phyloP scores from a whole-genome alignment of 331 rosid genomes.

The Prunus yedoensis region DNA sequence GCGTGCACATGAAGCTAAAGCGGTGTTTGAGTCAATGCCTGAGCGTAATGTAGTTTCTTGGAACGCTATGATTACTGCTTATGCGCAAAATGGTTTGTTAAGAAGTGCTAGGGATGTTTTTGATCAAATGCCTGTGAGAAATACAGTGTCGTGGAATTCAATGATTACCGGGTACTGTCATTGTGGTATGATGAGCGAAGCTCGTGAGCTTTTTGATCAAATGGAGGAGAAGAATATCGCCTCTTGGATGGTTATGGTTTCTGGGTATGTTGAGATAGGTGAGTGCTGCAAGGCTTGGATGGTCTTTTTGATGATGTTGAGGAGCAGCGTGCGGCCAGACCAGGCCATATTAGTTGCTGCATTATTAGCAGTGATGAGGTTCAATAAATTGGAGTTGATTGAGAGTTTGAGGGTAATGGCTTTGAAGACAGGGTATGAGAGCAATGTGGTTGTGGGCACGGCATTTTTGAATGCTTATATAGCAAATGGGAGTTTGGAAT shows the following conservation, averaged over 20 bases:
- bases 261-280: conserved; percentile 23
- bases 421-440: conserved; percentile 31
- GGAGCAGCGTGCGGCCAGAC: conserved; percentile 26
- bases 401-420: conserved; percentile 32
- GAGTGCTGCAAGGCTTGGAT: conserved; percentile 20
- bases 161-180: conserved; percentile 35
- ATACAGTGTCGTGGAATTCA: conserved; percentile 31
- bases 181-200: conserved; percentile 23
- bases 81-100: conserved; percentile 24
- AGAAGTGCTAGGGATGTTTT: conserved; percentile 27
- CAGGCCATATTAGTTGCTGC: conserved; percentile 29
- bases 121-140: conserved; percentile 37
- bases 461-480: conserved; percentile 32
- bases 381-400: conserved; percentile 19
- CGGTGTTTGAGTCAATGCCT: conserved; percentile 32
- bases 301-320: conserved; percentile 22
- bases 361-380: conserved; percentile 25
- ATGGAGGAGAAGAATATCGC: conserved; percentile 26
- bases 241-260: conserved; percentile 39
- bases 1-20: conserved; percentile 24
- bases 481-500: conserved; percentile 29
- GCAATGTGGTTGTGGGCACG: conserved; percentile 33
- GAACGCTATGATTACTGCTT: conserved; percentile 35
- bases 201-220: conserved; percentile 29
- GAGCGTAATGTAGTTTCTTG: conserved; percentile 38